Percentiles rank a stretch among this genome's conserved stretches.
Evolutionary conservation across 2,329 filamentous ascomycete genomes (phyloP).

Genomic region (Herpotrichia juniperi): DNA sequence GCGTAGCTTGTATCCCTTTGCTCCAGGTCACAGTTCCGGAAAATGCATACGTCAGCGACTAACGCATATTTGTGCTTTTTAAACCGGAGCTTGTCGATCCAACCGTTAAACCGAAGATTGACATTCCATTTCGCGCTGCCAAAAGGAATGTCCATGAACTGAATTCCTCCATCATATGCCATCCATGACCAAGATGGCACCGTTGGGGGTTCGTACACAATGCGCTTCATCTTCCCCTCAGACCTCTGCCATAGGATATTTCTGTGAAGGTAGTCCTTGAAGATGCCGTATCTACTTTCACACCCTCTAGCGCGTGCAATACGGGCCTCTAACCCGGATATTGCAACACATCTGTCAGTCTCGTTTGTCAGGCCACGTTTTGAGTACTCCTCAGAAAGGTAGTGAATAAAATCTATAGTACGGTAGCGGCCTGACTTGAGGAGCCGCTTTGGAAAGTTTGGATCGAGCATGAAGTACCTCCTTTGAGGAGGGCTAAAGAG

Average conservation of each 20-base stretch:
- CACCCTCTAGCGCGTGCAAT: slow-evolving; percentile 12
- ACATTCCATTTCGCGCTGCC: slow-evolving; percentile 4
- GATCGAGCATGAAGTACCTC: slow-evolving; percentile 17
- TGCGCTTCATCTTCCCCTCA: slow-evolving; percentile 10
- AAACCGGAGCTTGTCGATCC: no score
- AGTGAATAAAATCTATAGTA: slow-evolving; percentile 15
- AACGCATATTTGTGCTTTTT: slow-evolving; percentile 16
- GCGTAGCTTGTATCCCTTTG: slow-evolving; percentile 2
- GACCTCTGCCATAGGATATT: slow-evolving; percentile 22
- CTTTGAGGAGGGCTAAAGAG: slow-evolving; percentile 10
- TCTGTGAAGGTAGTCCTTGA: slow-evolving; percentile 18
- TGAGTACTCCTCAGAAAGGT: slow-evolving; percentile 22
- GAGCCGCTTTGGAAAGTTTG: slow-evolving; percentile 19
- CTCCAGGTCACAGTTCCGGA: slow-evolving; percentile 2
- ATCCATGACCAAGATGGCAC: slow-evolving; percentile 25
- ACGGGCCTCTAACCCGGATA: slow-evolving; percentile 19
- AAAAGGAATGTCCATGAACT: slow-evolving; percentile 8
- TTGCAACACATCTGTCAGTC: slow-evolving; percentile 21
- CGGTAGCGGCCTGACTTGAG: slow-evolving; percentile 5
- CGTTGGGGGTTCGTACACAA: slow-evolving; percentile 4
- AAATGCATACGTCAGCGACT: slow-evolving; percentile 4
- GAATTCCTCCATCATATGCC: slow-evolving; percentile 12
- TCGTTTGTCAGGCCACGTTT: slow-evolving; percentile 11
- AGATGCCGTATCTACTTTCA: slow-evolving; percentile 20
- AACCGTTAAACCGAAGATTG: slow-evolving; percentile 6